Conservation (phyloP, 2,329 filamentous ascomycete genomes). For the Colletotrichum tropicale region DNA sequence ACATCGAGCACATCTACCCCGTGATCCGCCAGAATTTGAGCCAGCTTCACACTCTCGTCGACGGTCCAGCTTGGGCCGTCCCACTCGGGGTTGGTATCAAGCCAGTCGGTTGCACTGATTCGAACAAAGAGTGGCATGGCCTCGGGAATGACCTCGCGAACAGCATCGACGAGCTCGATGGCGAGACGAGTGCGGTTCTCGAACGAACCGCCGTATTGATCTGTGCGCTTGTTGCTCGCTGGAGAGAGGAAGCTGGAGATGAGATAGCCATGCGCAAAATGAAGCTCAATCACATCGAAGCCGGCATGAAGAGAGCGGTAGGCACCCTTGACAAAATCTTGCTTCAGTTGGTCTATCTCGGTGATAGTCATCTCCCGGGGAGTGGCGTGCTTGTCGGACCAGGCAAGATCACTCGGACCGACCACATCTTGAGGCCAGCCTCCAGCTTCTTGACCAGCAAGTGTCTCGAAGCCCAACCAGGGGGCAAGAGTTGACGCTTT, state of each 20-base stretch:
- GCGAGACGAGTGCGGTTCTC: conserved; percentile 74
- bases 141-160: conserved; percentile 55
- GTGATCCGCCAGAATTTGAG: conserved; percentile 63
- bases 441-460: conserved; percentile 51
- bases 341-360: conserved; percentile 70
- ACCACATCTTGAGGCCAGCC: conserved; percentile 60
- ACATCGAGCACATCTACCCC: conserved; percentile 81
- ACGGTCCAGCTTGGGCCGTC: conserved; percentile 69
- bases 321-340: conserved; percentile 59
- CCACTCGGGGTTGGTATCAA: conserved; percentile 60
- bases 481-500: conserved; percentile 61
- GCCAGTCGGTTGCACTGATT: conserved; percentile 78
- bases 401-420: conserved; percentile 54
- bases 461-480: conserved; percentile 64
- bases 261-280: conserved; percentile 77
- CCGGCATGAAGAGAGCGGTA: conserved; percentile 66
- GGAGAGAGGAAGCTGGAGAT: conserved; percentile 74
- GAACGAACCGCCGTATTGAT: conserved; percentile 70
- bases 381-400: conserved; percentile 59
- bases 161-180: conserved; percentile 65
- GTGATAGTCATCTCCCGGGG: conserved; percentile 69
- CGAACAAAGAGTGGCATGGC: conserved; percentile 75
- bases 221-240: conserved; percentile 69
- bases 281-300: conserved; percentile 73
- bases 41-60: conserved; percentile 68